Evolutionary conservation across 768 basidiomycete species (phyloP).

Genomic region (Lentinula sp.): DNA sequence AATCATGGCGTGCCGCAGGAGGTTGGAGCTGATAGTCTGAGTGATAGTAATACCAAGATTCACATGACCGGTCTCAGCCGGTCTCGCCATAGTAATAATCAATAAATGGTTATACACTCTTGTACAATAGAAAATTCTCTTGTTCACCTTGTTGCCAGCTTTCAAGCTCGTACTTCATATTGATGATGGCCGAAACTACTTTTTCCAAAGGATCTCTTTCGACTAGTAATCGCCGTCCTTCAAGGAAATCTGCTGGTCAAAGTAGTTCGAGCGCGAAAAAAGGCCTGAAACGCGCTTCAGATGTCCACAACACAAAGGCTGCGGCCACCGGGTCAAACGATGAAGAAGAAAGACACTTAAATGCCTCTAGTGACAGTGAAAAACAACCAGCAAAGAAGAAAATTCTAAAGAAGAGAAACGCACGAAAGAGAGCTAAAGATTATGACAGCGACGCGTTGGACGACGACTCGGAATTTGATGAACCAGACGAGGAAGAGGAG

Average conservation of each 20-base stretch:
- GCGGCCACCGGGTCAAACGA: not conserved
- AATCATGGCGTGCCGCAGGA: no score
- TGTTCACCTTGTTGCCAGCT: no score
- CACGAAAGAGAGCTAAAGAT: not conserved
- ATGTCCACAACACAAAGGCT: not conserved
- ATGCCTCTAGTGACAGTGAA: not conserved
- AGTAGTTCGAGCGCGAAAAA: not conserved
- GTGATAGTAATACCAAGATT: no score
- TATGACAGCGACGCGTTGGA: conserved; percentile 44
- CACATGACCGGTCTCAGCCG: no score
- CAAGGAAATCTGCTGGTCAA: not conserved
- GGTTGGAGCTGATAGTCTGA: no score
- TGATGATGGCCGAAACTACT: not conserved
- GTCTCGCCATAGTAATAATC: no score
- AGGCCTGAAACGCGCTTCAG: not conserved
- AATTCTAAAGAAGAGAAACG: not conserved
- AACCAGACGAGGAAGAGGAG: not conserved
- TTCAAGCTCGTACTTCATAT: no score
- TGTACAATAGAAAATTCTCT: no score
- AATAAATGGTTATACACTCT: no score
- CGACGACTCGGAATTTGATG: conserved; percentile 16
- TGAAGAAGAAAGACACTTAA: not conserved
- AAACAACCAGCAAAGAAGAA: not conserved
- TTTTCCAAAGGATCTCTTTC: not conserved
- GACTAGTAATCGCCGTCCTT: not conserved